Conservation (phyloP, 495 filamentous ascomycete genomes). For the Podospora fimiseda region DNA sequence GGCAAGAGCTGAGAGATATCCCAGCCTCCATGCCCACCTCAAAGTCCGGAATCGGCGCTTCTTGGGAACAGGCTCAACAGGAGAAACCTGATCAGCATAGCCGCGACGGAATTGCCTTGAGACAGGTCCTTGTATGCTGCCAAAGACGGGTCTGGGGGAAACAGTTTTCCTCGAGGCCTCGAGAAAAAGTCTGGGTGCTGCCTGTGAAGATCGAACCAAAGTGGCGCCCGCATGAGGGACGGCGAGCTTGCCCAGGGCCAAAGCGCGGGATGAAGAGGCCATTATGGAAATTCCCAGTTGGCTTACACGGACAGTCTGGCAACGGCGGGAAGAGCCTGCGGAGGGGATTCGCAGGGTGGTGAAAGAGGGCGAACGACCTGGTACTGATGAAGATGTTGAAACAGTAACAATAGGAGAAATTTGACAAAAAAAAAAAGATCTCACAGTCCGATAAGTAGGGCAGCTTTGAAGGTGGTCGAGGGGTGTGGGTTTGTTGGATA, state of each 20-base stretch:
- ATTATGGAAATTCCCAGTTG: slow-evolving; percentile 24
- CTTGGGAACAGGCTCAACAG: slow-evolving; percentile 25
- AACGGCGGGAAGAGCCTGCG: neutral
- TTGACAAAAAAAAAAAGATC: slow-evolving; percentile 3
- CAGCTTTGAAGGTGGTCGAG: slow-evolving; percentile 6
- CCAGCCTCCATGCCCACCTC: slow-evolving; percentile 63
- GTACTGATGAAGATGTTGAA: neutral
- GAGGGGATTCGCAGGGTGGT: neutral
- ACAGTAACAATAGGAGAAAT: neutral
- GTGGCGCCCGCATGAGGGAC: slow-evolving; percentile 19
- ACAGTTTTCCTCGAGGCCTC: slow-evolving; percentile 19
- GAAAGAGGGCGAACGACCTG: neutral
- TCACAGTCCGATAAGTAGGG: slow-evolving; percentile 3
- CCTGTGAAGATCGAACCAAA: slow-evolving; percentile 16
- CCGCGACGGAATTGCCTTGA: slow-evolving; percentile 35
- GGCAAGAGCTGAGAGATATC: slow-evolving; percentile 61
- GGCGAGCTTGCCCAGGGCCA: slow-evolving; percentile 30
- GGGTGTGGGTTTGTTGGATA: slow-evolving; percentile 11
- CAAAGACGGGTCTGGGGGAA: slow-evolving; percentile 17
- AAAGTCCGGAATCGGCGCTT: slow-evolving; percentile 36
- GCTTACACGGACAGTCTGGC: slow-evolving; percentile 9
- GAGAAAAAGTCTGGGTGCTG: slow-evolving; percentile 23
- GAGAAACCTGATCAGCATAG: slow-evolving; percentile 33
- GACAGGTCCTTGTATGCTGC: slow-evolving; percentile 15
- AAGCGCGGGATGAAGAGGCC: slow-evolving; percentile 28